phyloP scores from a whole-genome alignment of 768 basidiomycete species.

The Ephemerocybe angulata region DNA sequence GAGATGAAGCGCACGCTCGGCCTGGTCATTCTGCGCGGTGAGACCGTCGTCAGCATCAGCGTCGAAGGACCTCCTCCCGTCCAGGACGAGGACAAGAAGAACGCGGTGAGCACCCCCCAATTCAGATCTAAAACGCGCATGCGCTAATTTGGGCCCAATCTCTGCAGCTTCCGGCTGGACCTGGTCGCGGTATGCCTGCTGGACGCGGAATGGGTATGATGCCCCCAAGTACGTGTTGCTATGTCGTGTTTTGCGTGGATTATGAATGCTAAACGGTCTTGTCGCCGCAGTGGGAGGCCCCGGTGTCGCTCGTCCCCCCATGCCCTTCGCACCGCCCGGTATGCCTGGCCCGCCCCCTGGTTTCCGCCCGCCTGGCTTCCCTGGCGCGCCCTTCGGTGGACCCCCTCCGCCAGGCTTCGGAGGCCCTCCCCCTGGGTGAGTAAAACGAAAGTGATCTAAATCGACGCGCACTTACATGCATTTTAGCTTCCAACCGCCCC shows the following conservation, averaged over 20 bases:
- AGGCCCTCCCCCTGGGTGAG: constrained; percentile 83
- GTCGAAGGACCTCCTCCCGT: constrained; percentile 95
- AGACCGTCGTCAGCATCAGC: constrained; percentile 90
- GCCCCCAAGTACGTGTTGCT: constrained; percentile 63
- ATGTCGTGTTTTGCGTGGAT: not conserved
- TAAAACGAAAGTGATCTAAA: constrained; percentile 4
- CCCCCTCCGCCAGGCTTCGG: constrained; percentile 78
- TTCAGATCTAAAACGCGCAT: constrained; percentile 4
- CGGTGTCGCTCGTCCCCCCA: constrained; percentile 63
- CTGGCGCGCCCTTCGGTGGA: constrained; percentile 64
- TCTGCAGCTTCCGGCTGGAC: constrained; percentile 74
- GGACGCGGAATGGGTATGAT: constrained; percentile 97
- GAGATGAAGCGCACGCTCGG: constrained; percentile 96
- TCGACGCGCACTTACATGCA: constrained; percentile 15
- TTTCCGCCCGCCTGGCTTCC: constrained; percentile 81
- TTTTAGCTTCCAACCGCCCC: constrained; percentile 49
- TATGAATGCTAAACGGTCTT: constrained; percentile 14
- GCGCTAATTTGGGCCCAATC: constrained; percentile 11
- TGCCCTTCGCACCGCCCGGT: constrained; percentile 65
- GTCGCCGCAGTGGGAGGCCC: constrained; percentile 56
- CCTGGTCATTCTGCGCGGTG: constrained; percentile 94
- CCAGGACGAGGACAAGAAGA: constrained; percentile 86
- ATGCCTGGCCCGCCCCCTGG: constrained; percentile 87
- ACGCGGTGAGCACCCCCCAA: constrained; percentile 45
- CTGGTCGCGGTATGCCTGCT: constrained; percentile 93